phyloP scores from a whole-genome alignment of 2,329 filamentous ascomycete genomes.

The Claviceps spartinae region DNA sequence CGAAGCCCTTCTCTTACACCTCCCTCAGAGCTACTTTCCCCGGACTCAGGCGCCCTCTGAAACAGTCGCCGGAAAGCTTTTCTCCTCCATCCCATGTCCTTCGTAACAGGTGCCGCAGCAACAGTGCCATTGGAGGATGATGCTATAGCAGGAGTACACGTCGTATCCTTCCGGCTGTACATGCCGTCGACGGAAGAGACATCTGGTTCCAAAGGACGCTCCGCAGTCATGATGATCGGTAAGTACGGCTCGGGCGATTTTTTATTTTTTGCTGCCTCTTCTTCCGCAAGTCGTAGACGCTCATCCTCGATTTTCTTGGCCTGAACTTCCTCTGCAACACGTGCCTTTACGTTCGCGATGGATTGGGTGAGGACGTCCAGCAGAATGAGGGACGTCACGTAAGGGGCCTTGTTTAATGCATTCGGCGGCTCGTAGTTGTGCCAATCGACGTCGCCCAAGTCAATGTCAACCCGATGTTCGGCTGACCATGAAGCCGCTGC shows the following conservation, averaged over 20 bases:
- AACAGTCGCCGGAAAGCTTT: slow-evolving; percentile 26
- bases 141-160: not conserved
- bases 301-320: slow-evolving; percentile 17
- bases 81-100: slow-evolving; percentile 2
- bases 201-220: slow-evolving; percentile 2
- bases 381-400: slow-evolving; percentile 27
- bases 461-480: slow-evolving; percentile 12
- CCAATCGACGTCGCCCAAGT: slow-evolving; percentile 27
- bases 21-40: slow-evolving; percentile 25
- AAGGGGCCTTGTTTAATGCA: slow-evolving; percentile 24
- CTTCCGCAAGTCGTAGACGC: slow-evolving; percentile 11
- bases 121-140: not conserved
- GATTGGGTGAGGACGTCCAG: slow-evolving; percentile 28
- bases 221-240: slow-evolving; percentile 17
- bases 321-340: slow-evolving; percentile 19
- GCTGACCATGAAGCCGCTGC: slow-evolving; percentile 9
- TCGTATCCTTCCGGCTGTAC: slow-evolving; percentile 10
- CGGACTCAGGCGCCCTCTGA: slow-evolving; percentile 20
- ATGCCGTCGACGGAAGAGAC: not conserved
- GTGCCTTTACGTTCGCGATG: slow-evolving; percentile 29
- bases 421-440: slow-evolving; percentile 31
- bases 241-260: slow-evolving; percentile 24
- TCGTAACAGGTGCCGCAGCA: not conserved
- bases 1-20: slow-evolving; percentile 16
- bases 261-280: slow-evolving; percentile 9